These are phyloP conservation scores for Eimeria zaria DNA, from an alignment of 169 alveolate species.

Conservation along the genomic window DNA sequence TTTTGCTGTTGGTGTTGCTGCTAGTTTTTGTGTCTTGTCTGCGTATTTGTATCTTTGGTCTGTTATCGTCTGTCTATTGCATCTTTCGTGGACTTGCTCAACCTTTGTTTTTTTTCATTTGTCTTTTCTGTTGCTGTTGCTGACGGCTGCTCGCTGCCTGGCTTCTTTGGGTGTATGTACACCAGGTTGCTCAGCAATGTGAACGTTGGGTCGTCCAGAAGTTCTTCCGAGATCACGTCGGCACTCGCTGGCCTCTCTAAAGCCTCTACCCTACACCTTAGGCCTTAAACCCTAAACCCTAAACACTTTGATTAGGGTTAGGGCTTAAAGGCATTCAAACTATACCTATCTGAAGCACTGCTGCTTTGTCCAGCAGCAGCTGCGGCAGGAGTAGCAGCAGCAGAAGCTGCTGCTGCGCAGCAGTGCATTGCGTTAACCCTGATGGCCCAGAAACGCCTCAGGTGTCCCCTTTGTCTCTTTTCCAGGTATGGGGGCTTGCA, in stretches of 20 bases:
- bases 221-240: conserved; percentile 28
- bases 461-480: background rate
- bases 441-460: background rate
- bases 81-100: no score
- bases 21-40: background rate
- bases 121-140: background rate
- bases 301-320: background rate
- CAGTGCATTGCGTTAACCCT: no score
- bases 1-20: background rate
- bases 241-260: conserved; percentile 33
- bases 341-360: background rate
- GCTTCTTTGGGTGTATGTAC: background rate
- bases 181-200: conserved; percentile 30
- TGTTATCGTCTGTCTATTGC: background rate
- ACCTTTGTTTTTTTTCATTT: no score
- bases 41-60: background rate
- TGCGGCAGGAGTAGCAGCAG: background rate
- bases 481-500: background rate
- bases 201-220: conserved; percentile 24
- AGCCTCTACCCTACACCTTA: background rate
- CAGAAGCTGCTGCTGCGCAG: background rate
- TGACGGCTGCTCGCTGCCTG: background rate
- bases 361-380: no score
- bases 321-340: background rate
- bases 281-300: background rate